These are phyloP conservation scores for Boletellus ananas DNA, from an alignment of 768 basidiomycete species.

Conservation along the genomic window DNA sequence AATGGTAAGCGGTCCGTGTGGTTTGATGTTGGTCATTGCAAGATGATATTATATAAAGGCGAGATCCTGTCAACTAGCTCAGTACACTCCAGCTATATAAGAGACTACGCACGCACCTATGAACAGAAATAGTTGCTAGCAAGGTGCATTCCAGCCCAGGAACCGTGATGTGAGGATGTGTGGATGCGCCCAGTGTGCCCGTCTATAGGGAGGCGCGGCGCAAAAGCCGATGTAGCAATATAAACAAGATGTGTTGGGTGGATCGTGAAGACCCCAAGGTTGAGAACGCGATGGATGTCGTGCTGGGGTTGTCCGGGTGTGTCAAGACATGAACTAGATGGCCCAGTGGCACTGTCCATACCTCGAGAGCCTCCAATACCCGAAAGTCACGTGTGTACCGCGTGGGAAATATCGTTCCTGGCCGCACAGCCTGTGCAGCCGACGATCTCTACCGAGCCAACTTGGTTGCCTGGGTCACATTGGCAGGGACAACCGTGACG, in stretches of 20 bases:
- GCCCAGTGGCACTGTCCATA: slow-evolving; percentile 11
- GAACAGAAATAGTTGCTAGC: slow-evolving; percentile 11
- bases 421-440: no score
- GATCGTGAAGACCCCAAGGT: slow-evolving; percentile 8
- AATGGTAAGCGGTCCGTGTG: slow-evolving; percentile 7
- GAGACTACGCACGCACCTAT: slow-evolving; percentile 16
- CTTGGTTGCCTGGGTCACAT: no score
- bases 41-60: slow-evolving; percentile 6
- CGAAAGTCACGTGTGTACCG: slow-evolving; percentile 20
- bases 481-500: no score
- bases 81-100: background rate
- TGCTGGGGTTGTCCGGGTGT: slow-evolving; percentile 9
- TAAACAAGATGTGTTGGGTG: slow-evolving; percentile 21
- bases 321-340: slow-evolving; percentile 23
- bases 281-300: slow-evolving; percentile 6
- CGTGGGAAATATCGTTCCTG: slow-evolving; percentile 5
- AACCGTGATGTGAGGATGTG: slow-evolving; percentile 8
- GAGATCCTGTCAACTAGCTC: slow-evolving; percentile 11
- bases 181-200: slow-evolving; percentile 7
- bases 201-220: slow-evolving; percentile 2
- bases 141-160: slow-evolving; percentile 23
- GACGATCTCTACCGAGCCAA: no score
- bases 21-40: slow-evolving; percentile 25
- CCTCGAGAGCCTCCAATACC: slow-evolving; percentile 11
- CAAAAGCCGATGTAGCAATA: slow-evolving; percentile 16